Evolutionary conservation across 2,329 filamentous ascomycete genomes (phyloP).

Genomic region (Fusarium sororula): DNA sequence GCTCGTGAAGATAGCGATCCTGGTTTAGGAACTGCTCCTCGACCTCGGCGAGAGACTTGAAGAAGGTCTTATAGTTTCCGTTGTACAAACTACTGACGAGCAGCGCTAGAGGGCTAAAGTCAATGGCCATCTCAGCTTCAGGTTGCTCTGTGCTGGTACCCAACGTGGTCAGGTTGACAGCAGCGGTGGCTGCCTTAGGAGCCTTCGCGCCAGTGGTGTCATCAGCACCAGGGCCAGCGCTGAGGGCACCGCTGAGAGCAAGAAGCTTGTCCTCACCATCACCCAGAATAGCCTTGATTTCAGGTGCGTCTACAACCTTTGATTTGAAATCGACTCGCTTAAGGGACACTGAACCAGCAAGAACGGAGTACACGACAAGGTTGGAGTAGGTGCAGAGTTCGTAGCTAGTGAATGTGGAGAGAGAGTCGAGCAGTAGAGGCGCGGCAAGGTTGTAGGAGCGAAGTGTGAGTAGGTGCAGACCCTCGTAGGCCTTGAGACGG

Average conservation of each 20-base stretch:
- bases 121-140: slow-evolving; percentile 82
- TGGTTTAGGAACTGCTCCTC: slow-evolving; percentile 94
- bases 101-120: slow-evolving; percentile 88
- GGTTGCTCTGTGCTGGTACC: slow-evolving; percentile 76
- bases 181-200: slow-evolving; percentile 64
- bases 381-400: slow-evolving; percentile 97
- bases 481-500: slow-evolving; percentile 97
- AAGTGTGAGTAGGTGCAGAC: slow-evolving; percentile 89
- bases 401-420: slow-evolving; percentile 98
- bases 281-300: slow-evolving; percentile 96
- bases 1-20: slow-evolving; percentile 94
- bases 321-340: slow-evolving; percentile 99
- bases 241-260: slow-evolving; percentile 81
- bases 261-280: slow-evolving; percentile 88
- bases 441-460: slow-evolving; percentile 91
- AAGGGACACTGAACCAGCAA: slow-evolving; percentile 91
- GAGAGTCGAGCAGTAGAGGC: slow-evolving; percentile 91
- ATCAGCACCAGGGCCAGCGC: slow-evolving; percentile 82
- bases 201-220: slow-evolving; percentile 74
- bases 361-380: slow-evolving; percentile 93
- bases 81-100: slow-evolving; percentile 92
- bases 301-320: slow-evolving; percentile 97
- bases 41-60: slow-evolving; percentile 85
- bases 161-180: slow-evolving; percentile 88
- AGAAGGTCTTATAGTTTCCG: slow-evolving; percentile 94